Base-by-base conservation (phyloP, 139 green algal genomes). In the Coccomyxa sp. region DNA sequence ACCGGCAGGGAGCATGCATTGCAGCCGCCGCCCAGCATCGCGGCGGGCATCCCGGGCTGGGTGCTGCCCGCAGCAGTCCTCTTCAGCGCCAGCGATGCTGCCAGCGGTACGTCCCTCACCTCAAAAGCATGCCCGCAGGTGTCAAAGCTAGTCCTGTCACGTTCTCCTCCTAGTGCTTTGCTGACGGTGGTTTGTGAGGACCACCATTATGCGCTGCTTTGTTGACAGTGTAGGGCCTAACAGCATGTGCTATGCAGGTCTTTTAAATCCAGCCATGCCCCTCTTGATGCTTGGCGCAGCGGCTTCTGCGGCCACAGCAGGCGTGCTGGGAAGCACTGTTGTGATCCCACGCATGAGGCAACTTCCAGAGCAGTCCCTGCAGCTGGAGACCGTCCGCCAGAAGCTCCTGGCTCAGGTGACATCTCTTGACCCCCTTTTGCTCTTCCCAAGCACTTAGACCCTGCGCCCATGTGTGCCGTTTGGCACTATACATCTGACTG, bases 281-380 rank as follows among this genome's bases (percentile, higher is more conserved):
- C 29, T 84, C 33, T 75, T 98, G 34, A 84, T 89, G 31, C 86
- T 88, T 6, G 89, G 81, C 0, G 85, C 84, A 18, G 76, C 84
- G 9, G 79, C 73, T 0, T 64, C 83, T 0, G 71, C 88, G 0
- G 68, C 80, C 8, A 82, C 76, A 68, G 76, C 86, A 34, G 81
- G 79, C 1, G 71, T 91, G 7, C 77, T 86, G 0, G 82, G 85
- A 70, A 92, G 83, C 76, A 79, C 35, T 5, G 38, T 95, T 68
- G 40, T 98, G 41, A 73, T 98, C 76, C 94, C 94, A 27, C 80
- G 78, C 40, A 86, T 98, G 38, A 96, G 95, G 86, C 86, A 97
- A 87, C 88, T 95, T 78, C 91, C 90, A 0, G 82, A 80, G 39
- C 75, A 55, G 36, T 38, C 74, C 27, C 72, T 95, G 44, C 82